Percentiles rank a stretch among this genome's conserved stretches.
Evolutionary conservation across 257 asterid genomes (phyloP).

Genomic region (Marsdenia floribunda): DNA sequence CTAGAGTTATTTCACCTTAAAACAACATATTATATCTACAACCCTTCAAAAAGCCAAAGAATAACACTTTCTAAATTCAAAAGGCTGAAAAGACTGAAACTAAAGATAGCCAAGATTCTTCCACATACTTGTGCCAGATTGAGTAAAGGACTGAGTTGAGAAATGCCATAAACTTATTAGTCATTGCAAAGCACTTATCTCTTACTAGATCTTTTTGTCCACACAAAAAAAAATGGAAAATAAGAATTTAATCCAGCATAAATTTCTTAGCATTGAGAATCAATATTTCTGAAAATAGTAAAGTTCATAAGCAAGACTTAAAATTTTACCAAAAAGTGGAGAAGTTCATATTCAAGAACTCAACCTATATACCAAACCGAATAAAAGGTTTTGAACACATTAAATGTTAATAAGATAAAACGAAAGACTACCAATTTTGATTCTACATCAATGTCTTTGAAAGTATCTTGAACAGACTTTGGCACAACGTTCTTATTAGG

Average conservation of each 20-base stretch:
- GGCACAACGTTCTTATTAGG: conserved; percentile 65
- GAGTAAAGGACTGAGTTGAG: neutral
- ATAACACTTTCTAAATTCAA: neutral
- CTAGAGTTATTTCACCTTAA: neutral
- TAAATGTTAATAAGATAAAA: neutral
- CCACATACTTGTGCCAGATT: neutral
- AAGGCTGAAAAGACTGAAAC: neutral
- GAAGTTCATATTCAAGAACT: neutral
- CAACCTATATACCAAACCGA: neutral
- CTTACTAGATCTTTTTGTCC: neutral
- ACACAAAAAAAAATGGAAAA: neutral
- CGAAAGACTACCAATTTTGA: conserved; percentile 30
- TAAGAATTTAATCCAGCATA: neutral
- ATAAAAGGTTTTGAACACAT: neutral
- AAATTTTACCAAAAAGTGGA: neutral
- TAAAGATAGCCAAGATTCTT: neutral
- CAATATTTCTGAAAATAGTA: neutral
- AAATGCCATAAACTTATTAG: neutral
- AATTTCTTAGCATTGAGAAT: neutral
- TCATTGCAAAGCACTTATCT: neutral
- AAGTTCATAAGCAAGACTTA: neutral
- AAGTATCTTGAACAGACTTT: conserved; percentile 53
- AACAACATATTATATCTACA: neutral
- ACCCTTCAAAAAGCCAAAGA: neutral
- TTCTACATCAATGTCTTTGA: conserved; percentile 32